Conservation (phyloP, 306 rosid genomes). For the Coriaria nepalensis region DNA sequence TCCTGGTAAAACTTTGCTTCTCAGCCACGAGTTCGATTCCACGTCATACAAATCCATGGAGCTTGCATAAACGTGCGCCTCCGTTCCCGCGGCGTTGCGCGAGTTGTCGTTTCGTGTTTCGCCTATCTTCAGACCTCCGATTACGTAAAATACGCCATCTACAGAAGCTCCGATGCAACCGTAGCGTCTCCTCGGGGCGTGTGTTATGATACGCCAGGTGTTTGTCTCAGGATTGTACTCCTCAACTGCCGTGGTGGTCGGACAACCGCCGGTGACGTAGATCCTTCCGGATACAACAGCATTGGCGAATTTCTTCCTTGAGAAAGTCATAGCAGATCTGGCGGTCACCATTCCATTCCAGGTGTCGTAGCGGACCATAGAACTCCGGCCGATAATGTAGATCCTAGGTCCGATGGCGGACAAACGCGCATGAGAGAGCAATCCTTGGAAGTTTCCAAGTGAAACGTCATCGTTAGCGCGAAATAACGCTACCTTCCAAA, state of each 20-base stretch:
- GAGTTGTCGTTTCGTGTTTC: slow-evolving; percentile 15
- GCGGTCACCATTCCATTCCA: slow-evolving; percentile 37
- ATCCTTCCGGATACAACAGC: slow-evolving; percentile 34
- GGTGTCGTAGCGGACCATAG: slow-evolving; percentile 40
- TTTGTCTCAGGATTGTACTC: slow-evolving; percentile 36
- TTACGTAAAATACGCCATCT: slow-evolving; percentile 38
- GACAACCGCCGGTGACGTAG: slow-evolving; percentile 52
- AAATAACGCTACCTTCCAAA: slow-evolving; percentile 34
- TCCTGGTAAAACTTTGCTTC: slow-evolving; percentile 42
- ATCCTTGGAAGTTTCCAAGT: slow-evolving; percentile 15
- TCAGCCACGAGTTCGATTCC: slow-evolving; percentile 42
- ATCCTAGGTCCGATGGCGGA: slow-evolving; percentile 35
- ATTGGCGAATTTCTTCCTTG: slow-evolving; percentile 50
- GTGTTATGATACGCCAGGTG: slow-evolving; percentile 30
- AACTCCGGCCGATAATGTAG: slow-evolving; percentile 37
- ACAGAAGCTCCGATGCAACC: slow-evolving; percentile 61
- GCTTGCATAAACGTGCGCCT: slow-evolving; percentile 48
- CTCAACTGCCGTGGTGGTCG: slow-evolving; percentile 30
- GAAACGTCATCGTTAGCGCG: slow-evolving; percentile 20
- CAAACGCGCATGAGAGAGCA: slow-evolving; percentile 43
- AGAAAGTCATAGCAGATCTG: slow-evolving; percentile 29
- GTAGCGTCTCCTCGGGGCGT: slow-evolving; percentile 40
- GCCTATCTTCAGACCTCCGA: slow-evolving; percentile 57
- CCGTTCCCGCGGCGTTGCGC: slow-evolving; percentile 23
- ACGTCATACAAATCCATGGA: slow-evolving; percentile 71